Evolutionary conservation across 1,284 basidiomycete species (phyloP).

Genomic region (Volvariella volvacea): DNA sequence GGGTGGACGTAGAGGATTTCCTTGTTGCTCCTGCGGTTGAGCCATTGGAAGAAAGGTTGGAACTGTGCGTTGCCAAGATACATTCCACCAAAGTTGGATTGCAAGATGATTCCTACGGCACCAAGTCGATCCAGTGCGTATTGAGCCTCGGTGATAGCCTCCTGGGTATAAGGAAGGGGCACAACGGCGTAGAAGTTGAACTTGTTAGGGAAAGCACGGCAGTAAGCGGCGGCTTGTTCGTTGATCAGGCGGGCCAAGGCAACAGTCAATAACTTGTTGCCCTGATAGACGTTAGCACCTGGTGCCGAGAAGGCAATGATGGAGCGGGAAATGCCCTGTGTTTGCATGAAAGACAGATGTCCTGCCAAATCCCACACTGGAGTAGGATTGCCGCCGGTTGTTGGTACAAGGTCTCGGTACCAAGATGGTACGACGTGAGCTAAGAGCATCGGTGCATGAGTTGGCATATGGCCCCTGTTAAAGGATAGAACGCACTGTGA

Average conservation of each 20-base stretch:
- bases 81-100: conserved; percentile 24
- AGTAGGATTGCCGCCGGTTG: conserved; percentile 22
- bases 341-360: conserved; percentile 22
- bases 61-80: conserved; percentile 24
- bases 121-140: conserved; percentile 24
- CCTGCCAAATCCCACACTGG: conserved; percentile 21
- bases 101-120: conserved; percentile 24
- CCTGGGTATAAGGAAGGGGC: conserved; percentile 24
- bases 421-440: conserved; percentile 26
- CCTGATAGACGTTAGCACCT: conserved; percentile 23
- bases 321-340: conserved; percentile 20
- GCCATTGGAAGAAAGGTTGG: conserved; percentile 20
- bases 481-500: conserved; percentile 16
- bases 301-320: conserved; percentile 25
- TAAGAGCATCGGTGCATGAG: conserved; percentile 5
- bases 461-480: neutral
- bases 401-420: conserved; percentile 23
- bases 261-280: conserved; percentile 18
- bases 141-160: conserved; percentile 22
- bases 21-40: conserved; percentile 18
- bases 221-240: conserved; percentile 25
- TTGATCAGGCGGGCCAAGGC: conserved; percentile 28
- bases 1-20: conserved; percentile 26
- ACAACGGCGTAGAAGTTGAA: conserved; percentile 26
- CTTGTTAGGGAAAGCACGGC: conserved; percentile 17